Percentiles rank a stretch among this genome's conserved stretches.
These are phyloP conservation scores for Diplocarpon mali DNA, from an alignment of 2,329 filamentous ascomycete genomes.

Conservation along the genomic window DNA sequence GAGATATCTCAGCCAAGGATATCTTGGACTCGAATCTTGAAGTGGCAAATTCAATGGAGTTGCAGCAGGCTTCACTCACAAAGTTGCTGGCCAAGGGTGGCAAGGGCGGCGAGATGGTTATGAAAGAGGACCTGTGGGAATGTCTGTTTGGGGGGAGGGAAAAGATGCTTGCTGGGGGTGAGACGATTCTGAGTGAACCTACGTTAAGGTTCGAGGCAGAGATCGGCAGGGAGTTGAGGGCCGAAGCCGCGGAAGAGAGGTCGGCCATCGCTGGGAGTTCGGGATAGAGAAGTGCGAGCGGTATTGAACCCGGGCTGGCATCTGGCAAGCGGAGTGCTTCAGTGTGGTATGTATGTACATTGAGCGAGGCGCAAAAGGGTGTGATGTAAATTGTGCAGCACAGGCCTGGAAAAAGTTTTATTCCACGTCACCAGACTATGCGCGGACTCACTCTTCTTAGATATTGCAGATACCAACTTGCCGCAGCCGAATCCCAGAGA, in stretches of 20 bases:
- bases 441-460: no score
- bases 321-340: neutral
- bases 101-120: slow-evolving; percentile 68
- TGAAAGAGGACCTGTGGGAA: slow-evolving; percentile 71
- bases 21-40: slow-evolving; percentile 57
- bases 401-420: no score
- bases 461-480: no score
- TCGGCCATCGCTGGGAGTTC: neutral
- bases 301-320: no score
- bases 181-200: slow-evolving; percentile 4
- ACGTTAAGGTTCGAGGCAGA: slow-evolving; percentile 16
- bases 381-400: no score
- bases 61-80: slow-evolving; percentile 61
- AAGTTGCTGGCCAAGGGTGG: slow-evolving; percentile 61
- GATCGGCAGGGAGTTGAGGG: slow-evolving; percentile 32
- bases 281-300: neutral
- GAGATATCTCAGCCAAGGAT: slow-evolving; percentile 29
- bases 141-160: slow-evolving; percentile 62
- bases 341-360: no score
- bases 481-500: no score
- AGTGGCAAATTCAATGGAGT: slow-evolving; percentile 71
- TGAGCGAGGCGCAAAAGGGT: no score
- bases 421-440: no score
- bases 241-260: slow-evolving; percentile 42
- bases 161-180: slow-evolving; percentile 2